Conservation (phyloP, 805 yeast species). For the Millerozyma acaciae region DNA sequence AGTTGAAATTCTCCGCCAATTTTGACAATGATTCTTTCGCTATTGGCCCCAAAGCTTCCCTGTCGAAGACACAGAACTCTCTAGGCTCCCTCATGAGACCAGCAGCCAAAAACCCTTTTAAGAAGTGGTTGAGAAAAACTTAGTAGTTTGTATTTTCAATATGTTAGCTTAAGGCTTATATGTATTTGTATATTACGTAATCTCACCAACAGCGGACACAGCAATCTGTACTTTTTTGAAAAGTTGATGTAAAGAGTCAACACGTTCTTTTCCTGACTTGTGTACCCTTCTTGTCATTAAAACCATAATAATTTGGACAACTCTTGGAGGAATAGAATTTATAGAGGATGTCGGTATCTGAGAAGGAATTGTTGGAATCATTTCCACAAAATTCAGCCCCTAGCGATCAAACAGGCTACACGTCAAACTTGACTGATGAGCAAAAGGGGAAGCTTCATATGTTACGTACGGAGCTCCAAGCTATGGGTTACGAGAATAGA, state of each 20-base stretch:
- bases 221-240: too few species aligned
- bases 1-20: slow-evolving; percentile 26
- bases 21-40: not conserved
- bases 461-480: slow-evolving; percentile 54
- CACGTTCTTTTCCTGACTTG: too few species aligned
- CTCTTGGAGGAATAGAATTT: not conserved
- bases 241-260: too few species aligned
- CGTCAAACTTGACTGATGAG: slow-evolving; percentile 70
- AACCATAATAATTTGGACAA: too few species aligned
- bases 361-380: slow-evolving; percentile 46
- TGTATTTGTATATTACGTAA: not conserved
- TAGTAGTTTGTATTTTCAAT: slow-evolving; percentile 4
- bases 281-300: too few species aligned
- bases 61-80: slow-evolving; percentile 21
- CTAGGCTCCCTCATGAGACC: slow-evolving; percentile 19
- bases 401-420: slow-evolving; percentile 65
- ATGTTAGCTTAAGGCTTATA: not conserved
- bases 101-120: slow-evolving; percentile 34
- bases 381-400: slow-evolving; percentile 69
- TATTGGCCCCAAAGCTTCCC: slow-evolving; percentile 6
- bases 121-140: slow-evolving; percentile 33
- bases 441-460: slow-evolving; percentile 60
- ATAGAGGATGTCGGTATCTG: slow-evolving; percentile 19
- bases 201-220: too few species aligned
- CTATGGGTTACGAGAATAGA: slow-evolving; percentile 68